These are phyloP conservation scores for Clarkia xantiana DNA, from an alignment of 345 rosid species.

Conservation along the genomic window DNA sequence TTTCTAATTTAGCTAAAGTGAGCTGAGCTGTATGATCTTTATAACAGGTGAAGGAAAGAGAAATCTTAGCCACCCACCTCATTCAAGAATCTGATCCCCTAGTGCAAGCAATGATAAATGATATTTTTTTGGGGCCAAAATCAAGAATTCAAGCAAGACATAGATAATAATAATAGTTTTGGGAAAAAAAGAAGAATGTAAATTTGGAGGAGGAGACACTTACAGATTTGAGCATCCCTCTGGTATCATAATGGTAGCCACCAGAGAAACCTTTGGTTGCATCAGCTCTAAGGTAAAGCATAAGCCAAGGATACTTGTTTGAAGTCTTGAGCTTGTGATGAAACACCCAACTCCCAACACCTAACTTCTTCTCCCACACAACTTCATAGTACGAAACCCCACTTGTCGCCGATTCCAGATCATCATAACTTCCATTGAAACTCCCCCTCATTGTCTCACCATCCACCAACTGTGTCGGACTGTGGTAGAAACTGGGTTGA, in stretches of 20 bases:
- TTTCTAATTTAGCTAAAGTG: too few relatives aligned
- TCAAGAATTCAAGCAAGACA: too few relatives aligned
- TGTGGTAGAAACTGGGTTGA: constrained; percentile 50
- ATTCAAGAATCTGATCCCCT: not conserved
- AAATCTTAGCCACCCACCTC: not conserved
- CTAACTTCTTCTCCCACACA: constrained; percentile 60
- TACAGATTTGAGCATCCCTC: constrained; percentile 70
- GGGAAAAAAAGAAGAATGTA: not conserved
- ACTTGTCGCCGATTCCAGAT: constrained; percentile 15
- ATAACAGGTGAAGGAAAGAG: not conserved
- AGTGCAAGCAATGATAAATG: not conserved
- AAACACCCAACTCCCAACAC: constrained; percentile 56
- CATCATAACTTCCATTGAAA: constrained; percentile 74
- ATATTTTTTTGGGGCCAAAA: too few relatives aligned
- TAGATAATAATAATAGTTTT: not conserved
- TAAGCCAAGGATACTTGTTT: constrained; percentile 66
- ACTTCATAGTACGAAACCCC: constrained; percentile 42
- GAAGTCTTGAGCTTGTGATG: constrained; percentile 54
- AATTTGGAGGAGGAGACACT: constrained; percentile 9
- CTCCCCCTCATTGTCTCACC: constrained; percentile 47
- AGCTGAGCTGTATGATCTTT: too few relatives aligned
- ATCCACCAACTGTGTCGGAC: constrained; percentile 26
- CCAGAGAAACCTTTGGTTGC: constrained; percentile 68
- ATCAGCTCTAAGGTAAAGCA: constrained; percentile 86
- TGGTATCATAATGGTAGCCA: constrained; percentile 57